phyloP scores from a whole-genome alignment of 768 basidiomycete genomes.

The Austroboletus festivus region DNA sequence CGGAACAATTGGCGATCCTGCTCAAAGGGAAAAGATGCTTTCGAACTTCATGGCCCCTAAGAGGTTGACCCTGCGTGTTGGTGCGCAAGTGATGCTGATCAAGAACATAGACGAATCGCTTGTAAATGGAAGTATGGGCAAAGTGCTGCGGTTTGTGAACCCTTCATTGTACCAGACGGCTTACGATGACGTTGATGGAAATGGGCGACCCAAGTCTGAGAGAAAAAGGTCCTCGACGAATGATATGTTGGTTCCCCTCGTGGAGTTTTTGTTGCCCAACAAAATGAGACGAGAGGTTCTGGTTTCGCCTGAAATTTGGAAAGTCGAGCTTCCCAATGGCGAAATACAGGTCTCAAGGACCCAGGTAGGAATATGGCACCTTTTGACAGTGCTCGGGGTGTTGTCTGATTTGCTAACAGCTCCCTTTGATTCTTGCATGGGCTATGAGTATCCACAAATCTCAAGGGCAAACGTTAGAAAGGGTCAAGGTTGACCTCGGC shows the following conservation, averaged over 20 bases:
- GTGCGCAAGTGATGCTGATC: conserved; percentile 92
- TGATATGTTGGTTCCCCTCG: conserved; percentile 57
- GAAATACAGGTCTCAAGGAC: conserved; percentile 75
- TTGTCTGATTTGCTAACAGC: conserved; percentile 38
- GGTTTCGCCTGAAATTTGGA: conserved; percentile 74
- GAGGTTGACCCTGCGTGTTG: conserved; percentile 63
- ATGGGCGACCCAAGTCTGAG: conserved; percentile 36
- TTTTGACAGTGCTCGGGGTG: background rate
- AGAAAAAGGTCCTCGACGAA: conserved; percentile 27
- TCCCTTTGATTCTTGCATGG: conserved; percentile 90
- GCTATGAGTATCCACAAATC: conserved; percentile 99
- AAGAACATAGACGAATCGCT: conserved; percentile 90
- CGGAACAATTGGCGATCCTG: conserved; percentile 50
- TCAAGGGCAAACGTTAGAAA: conserved; percentile 93
- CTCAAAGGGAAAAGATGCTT: conserved; percentile 74
- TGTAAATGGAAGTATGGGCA: conserved; percentile 94
- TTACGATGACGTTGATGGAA: conserved; percentile 34
- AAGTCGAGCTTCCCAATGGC: conserved; percentile 83
- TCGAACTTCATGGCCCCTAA: conserved; percentile 88
- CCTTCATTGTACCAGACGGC: conserved; percentile 45
- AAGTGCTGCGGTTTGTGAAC: conserved; percentile 70
- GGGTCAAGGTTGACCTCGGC: conserved; percentile 91
- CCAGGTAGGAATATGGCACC: conserved; percentile 53
- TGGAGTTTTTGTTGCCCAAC: conserved; percentile 70
- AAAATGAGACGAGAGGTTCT: conserved; percentile 52